phyloP scores from a whole-genome alignment of 129 eudicot species.

The Solidago caesia region DNA sequence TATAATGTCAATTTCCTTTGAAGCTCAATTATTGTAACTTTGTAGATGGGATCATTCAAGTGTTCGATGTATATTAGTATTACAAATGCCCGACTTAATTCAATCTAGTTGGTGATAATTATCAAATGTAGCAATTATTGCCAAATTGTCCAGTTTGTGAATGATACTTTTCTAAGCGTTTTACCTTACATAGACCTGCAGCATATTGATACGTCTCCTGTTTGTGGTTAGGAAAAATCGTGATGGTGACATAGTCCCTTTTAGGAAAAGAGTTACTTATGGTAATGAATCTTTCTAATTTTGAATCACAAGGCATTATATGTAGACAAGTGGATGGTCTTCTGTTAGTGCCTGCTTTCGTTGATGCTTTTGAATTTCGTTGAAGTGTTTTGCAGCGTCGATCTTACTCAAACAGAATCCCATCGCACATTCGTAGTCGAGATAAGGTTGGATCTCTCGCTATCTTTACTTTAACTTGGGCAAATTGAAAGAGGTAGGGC shows the following conservation, averaged over 20 bases:
- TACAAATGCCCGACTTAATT: neutral
- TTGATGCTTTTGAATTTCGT: slow-evolving; percentile 9
- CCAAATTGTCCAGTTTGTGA: neutral
- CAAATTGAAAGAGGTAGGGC: slow-evolving; percentile 17
- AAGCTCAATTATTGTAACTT: neutral
- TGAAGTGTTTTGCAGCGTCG: neutral
- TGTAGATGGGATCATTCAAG: neutral
- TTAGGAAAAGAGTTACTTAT: slow-evolving; percentile 12
- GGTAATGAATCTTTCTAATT: slow-evolving; percentile 10
- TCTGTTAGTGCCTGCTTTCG: slow-evolving; percentile 14
- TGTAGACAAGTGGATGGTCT: slow-evolving; percentile 7
- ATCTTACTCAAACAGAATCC: slow-evolving; percentile 13
- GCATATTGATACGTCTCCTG: slow-evolving; percentile 4
- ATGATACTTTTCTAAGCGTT: slow-evolving; percentile 9
- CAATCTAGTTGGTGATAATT: neutral
- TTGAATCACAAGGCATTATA: slow-evolving; percentile 10
- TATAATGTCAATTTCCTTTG: neutral
- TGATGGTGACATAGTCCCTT: slow-evolving; percentile 3
- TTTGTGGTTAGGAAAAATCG: slow-evolving; percentile 21
- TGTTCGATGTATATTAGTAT: neutral
- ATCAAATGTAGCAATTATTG: neutral
- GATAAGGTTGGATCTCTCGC: slow-evolving; percentile 26
- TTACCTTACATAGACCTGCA: slow-evolving; percentile 10
- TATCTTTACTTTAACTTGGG: slow-evolving; percentile 2
- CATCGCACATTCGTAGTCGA: slow-evolving; percentile 17